These are phyloP conservation scores for Cytospora leucostoma DNA, from an alignment of 2,329 filamentous ascomycete species.

Conservation along the genomic window DNA sequence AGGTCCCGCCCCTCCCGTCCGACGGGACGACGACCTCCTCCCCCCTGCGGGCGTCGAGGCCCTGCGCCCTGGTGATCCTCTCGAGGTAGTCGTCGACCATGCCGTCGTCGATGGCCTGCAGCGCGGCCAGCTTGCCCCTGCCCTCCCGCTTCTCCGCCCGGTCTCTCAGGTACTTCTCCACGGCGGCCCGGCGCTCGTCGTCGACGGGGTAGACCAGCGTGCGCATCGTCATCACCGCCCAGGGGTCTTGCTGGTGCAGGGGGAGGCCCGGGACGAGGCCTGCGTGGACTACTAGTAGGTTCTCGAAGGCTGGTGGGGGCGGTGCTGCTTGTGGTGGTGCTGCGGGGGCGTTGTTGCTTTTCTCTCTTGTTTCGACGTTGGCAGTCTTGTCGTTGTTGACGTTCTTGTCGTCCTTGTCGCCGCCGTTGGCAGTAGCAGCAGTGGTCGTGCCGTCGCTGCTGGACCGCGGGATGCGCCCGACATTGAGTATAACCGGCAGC, in stretches of 20 bases:
- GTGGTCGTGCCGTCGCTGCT: conserved; percentile 35
- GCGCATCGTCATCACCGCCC: conserved; percentile 90
- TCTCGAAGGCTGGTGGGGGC: conserved; percentile 42
- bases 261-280: conserved; percentile 77
- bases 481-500: conserved; percentile 76
- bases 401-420: not conserved
- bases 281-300: conserved; percentile 78
- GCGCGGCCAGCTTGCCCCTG: conserved; percentile 23
- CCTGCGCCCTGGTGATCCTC: conserved; percentile 24
- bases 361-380: too few species aligned
- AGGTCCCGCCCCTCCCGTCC: conserved; percentile 54
- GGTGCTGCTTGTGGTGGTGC: not conserved
- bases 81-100: conserved; percentile 31
- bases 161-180: conserved; percentile 41
- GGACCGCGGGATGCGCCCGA: conserved; percentile 59
- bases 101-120: conserved; percentile 25
- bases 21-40: conserved; percentile 38
- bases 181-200: conserved; percentile 45
- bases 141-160: conserved; percentile 31
- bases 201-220: conserved; percentile 66
- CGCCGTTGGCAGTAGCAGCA: conserved; percentile 22
- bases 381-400: conserved; percentile 24
- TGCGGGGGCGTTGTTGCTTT: too few species aligned
- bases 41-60: conserved; percentile 22
- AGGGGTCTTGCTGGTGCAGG: conserved; percentile 71